Percentiles rank a stretch among this genome's conserved stretches.
Conservation (phyloP, 768 basidiomycete genomes). For the Lactarius hengduanensis region DNA sequence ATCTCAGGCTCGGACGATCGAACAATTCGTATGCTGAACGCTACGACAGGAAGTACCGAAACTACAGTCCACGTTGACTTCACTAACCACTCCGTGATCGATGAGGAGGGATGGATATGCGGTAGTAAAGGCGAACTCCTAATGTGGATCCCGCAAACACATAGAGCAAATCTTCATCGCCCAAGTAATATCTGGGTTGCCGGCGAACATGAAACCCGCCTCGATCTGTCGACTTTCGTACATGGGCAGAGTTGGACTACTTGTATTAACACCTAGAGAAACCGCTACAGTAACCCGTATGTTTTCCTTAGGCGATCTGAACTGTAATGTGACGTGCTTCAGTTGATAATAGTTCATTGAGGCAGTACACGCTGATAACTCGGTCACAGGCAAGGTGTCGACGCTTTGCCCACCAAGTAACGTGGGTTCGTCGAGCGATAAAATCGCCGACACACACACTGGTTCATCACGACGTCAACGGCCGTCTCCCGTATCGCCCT, state of each 20-base stretch:
- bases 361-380: no score
- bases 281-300: not conserved
- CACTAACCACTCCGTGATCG: not conserved
- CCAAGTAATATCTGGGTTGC: not conserved
- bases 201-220: not conserved
- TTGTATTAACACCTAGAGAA: not conserved
- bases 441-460: no score
- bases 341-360: no score
- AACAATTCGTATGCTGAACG: not conserved
- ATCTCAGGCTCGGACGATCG: not conserved
- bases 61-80: not conserved
- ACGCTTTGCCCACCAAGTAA: no score
- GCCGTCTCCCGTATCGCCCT: constrained; percentile 3
- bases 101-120: not conserved
- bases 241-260: not conserved
- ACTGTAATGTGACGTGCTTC: no score
- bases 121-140: not conserved
- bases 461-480: no score
- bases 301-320: not conserved
- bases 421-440: no score
- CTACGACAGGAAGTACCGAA: not conserved
- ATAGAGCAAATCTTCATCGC: not conserved
- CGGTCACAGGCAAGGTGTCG: no score
- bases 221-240: not conserved
- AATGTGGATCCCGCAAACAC: not conserved